phyloP scores from a whole-genome alignment of 2,329 filamentous ascomycete genomes.

The Pestalotiopsis sp. region DNA sequence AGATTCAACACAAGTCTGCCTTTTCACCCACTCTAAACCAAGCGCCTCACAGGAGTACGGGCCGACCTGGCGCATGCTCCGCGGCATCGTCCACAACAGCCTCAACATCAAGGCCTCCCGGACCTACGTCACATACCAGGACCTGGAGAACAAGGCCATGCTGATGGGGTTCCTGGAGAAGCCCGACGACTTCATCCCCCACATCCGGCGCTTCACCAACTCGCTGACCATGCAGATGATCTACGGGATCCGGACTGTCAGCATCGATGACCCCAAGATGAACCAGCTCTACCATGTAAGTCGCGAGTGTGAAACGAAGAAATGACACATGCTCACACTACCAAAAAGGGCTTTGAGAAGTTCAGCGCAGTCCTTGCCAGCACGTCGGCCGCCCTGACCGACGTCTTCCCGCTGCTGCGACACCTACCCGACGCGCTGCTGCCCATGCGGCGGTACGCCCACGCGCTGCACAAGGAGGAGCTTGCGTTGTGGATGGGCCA shows the following conservation, averaged over 20 bases:
- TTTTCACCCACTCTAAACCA: neutral
- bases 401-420: conserved; percentile 48
- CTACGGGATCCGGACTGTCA: conserved; percentile 44
- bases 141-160: conserved; percentile 59
- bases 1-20: neutral
- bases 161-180: conserved; percentile 46
- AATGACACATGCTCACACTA: too few species aligned
- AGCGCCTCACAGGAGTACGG: conserved; percentile 31
- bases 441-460: conserved; percentile 40
- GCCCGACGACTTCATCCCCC: conserved; percentile 43
- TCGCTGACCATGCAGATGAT: conserved; percentile 52
- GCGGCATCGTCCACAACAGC: conserved; percentile 44
- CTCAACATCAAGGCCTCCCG: conserved; percentile 49
- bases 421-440: conserved; percentile 44
- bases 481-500: conserved; percentile 42
- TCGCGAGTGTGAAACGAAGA: neutral
- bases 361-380: conserved; percentile 25
- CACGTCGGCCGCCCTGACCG: conserved; percentile 42
- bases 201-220: conserved; percentile 50
- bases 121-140: conserved; percentile 57
- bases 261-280: conserved; percentile 40
- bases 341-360: conserved; percentile 31
- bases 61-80: conserved; percentile 35
- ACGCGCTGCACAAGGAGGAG: conserved; percentile 44
- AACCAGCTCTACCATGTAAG: conserved; percentile 41